These are phyloP conservation scores for Sugiyamaella boreocaroliniensis DNA, from an alignment of 805 yeast species.

Conservation along the genomic window DNA sequence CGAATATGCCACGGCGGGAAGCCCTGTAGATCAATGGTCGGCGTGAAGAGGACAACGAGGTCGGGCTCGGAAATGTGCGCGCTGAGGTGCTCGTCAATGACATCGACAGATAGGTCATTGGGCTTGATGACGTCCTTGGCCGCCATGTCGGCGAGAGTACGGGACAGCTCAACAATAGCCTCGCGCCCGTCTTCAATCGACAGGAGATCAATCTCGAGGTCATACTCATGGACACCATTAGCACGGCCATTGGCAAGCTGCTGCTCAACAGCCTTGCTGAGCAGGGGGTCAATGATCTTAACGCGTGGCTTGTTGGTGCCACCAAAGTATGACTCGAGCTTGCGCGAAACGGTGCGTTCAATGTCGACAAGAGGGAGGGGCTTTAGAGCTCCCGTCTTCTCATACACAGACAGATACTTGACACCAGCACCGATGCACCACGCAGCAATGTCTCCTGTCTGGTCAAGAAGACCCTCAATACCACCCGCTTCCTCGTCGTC, in stretches of 20 bases:
- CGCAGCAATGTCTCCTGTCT: conserved; percentile 67
- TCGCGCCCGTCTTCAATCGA: conserved; percentile 81
- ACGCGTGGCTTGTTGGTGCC: conserved; percentile 57
- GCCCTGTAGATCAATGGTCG: conserved; percentile 83
- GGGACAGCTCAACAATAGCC: conserved; percentile 81
- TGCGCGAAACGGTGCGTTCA: conserved; percentile 49
- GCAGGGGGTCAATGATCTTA: conserved; percentile 39
- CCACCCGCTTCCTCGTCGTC: conserved; percentile 89
- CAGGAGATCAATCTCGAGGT: conserved; percentile 57
- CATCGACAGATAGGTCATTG: conserved; percentile 63
- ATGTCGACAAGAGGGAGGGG: conserved; percentile 32
- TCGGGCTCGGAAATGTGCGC: conserved; percentile 93
- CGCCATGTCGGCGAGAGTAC: conserved; percentile 74
- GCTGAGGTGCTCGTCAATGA: conserved; percentile 49
- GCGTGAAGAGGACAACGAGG: conserved; percentile 73
- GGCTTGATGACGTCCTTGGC: conserved; percentile 51
- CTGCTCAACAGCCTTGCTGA: background rate
- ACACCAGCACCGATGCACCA: conserved; percentile 94
- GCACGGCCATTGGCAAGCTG: background rate
- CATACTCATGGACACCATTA: conserved; percentile 13
- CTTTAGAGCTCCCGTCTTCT: conserved; percentile 64
- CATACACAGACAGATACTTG: conserved; percentile 65
- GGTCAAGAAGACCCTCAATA: conserved; percentile 67
- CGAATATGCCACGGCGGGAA: conserved; percentile 98
- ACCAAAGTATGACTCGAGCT: conserved; percentile 69